These are phyloP conservation scores for Vanderwaltozyma tropicalis DNA, from an alignment of 805 yeast species.

Conservation along the genomic window DNA sequence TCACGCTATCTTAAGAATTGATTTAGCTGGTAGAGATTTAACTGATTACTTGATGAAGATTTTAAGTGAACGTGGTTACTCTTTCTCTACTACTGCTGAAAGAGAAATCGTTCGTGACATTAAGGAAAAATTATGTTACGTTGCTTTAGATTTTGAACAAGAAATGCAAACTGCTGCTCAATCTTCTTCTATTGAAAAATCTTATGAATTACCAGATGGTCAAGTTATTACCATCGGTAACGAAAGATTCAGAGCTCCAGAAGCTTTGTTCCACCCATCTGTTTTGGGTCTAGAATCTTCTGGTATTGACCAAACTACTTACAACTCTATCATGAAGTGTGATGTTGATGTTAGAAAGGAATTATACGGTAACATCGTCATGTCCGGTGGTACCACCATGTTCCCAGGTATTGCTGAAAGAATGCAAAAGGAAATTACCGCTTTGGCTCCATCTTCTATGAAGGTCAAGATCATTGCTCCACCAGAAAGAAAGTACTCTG, in stretches of 20 bases:
- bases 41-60: slow-evolving; percentile 99
- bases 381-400: slow-evolving; percentile 99
- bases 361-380: slow-evolving; percentile 96
- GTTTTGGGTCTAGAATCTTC: slow-evolving; percentile 86
- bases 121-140: slow-evolving; percentile 98
- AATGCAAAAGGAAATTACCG: slow-evolving; percentile 99
- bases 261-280: slow-evolving; percentile 98
- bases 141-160: slow-evolving; percentile 98
- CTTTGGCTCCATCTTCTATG: slow-evolving; percentile 99
- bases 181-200: slow-evolving; percentile 95
- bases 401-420: slow-evolving; percentile 99
- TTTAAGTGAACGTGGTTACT: slow-evolving; percentile 96
- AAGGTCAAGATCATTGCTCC: slow-evolving; percentile 99
- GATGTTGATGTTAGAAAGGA: slow-evolving; percentile 98
- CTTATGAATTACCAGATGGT: slow-evolving; percentile 99
- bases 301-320: slow-evolving; percentile 94
- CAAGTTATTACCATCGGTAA: slow-evolving; percentile 99
- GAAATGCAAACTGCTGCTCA: slow-evolving; percentile 99
- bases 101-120: slow-evolving; percentile 85
- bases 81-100: slow-evolving; percentile 98
- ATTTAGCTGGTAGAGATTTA: slow-evolving; percentile 98
- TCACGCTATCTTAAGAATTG: slow-evolving; percentile 97
- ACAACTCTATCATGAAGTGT: slow-evolving; percentile 81
- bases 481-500: slow-evolving; percentile 98
- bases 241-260: slow-evolving; percentile 99